Base-by-base conservation (phyloP, 768 basidiomycete species). In the Sporobolomyces phaffii region DNA sequence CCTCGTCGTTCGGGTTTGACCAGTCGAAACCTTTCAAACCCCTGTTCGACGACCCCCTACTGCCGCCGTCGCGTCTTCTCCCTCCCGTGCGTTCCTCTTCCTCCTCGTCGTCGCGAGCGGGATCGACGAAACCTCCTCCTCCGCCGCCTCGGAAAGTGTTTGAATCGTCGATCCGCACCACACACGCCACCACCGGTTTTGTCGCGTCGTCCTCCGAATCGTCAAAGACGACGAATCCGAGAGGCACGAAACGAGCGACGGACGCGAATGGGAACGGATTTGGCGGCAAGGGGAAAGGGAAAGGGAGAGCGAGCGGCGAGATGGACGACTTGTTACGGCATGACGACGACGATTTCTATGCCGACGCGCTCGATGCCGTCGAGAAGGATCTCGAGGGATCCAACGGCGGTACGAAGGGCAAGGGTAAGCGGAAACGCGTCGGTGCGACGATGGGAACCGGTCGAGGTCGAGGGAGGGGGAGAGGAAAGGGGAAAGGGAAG, bases 1-100 rank as follows among this genome's bases (percentile, higher is more conserved):
- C 24, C n/a, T 28, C 60, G n/a, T 28, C 44, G 7, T 15, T 38
- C 53, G 18, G 13, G 6, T 31, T 38, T 45, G 36, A 48, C 10
- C 38, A 36, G 11, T 15, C 52, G 36, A 62, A 62, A 38, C 51
- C 56, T 9, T 69, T 65, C 52, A 57, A 59, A 18, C 61, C 69
- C 13, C 52, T 67, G 31, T 22, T 66, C 45, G 22, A 34, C 31
- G 60, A 49, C 24, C 11, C 60, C 8, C 11, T 22, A 41, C n/a
- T 26, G 18, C 11, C 45, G 20, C 1, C 31, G 29, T 2, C 67
- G n/a, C 4, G n/a, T n/a, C n/a, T n/a, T n/a, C n/a, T n/a, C n/a
- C n/a, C n/a, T n/a, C n/a, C n/a, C n/a, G n/a, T n/a, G n/a, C n/a
- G n/a, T n/a, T n/a, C n/a, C n/a, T n/a, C n/a, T n/a, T n/a, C n/a